Conservation (phyloP, 345 rosid genomes). For the Eutrema japonicum region DNA sequence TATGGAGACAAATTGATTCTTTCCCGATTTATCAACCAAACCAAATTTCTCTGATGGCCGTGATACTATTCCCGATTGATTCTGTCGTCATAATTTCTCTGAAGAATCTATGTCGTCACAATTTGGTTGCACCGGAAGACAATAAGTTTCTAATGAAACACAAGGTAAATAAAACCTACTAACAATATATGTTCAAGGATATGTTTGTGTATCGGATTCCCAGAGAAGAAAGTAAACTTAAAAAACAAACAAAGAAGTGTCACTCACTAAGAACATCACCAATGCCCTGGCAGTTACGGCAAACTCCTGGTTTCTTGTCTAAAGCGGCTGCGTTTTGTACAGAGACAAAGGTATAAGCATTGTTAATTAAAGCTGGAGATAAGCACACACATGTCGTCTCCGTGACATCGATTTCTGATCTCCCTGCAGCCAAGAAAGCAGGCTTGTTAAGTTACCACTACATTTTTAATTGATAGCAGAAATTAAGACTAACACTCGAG, state of each 20-base stretch:
- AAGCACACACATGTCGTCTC: slow-evolving; percentile 70
- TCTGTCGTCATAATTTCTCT: too few relatives aligned
- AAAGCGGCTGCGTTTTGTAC: slow-evolving; percentile 50
- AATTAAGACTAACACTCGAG: background rate
- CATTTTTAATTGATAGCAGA: background rate
- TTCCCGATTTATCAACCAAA: too few relatives aligned
- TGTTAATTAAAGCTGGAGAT: slow-evolving; percentile 57
- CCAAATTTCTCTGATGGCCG: too few relatives aligned
- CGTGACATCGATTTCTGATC: slow-evolving; percentile 55
- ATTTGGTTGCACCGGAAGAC: background rate
- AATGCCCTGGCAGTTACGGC: slow-evolving; percentile 81
- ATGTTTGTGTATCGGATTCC: background rate
- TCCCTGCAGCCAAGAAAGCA: slow-evolving; percentile 46
- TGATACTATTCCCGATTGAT: too few relatives aligned
- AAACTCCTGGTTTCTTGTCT: slow-evolving; percentile 69
- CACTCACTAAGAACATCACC: slow-evolving; percentile 88
- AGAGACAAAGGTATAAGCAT: slow-evolving; percentile 49
- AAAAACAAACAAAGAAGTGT: background rate
- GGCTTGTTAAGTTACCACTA: background rate
- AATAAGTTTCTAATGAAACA: background rate
- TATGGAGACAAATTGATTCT: too few relatives aligned
- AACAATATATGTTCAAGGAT: background rate
- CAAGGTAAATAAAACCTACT: background rate
- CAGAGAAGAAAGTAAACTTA: background rate
- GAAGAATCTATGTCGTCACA: background rate